Evolutionary conservation across 1,139 yeast species (phyloP).

Genomic region (Torulaspora globosa): DNA sequence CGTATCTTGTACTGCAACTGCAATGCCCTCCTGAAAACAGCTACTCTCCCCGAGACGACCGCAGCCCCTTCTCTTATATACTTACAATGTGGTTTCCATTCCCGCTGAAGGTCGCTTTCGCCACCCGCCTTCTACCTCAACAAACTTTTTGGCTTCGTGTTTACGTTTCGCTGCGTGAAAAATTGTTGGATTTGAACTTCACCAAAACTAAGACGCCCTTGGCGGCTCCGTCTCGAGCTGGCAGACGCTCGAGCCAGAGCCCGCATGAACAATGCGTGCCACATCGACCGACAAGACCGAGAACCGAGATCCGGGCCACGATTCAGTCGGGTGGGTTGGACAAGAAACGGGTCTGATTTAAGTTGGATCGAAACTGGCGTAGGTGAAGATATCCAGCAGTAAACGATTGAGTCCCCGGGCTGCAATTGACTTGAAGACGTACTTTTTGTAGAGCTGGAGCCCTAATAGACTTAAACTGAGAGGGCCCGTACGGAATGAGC

Average conservation of each 20-base stretch:
- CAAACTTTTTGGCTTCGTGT: conserved; percentile 9
- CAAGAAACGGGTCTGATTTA: too few relatives aligned
- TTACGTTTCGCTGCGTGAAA: conserved; percentile 3
- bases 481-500: background rate
- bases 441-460: background rate
- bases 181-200: conserved; percentile 8
- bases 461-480: background rate
- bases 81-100: background rate
- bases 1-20: background rate
- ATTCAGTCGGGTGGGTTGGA: too few relatives aligned
- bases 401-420: too few relatives aligned
- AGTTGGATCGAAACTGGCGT: too few relatives aligned
- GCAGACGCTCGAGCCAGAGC: background rate
- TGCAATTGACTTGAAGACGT: background rate
- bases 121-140: background rate
- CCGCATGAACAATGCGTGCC: background rate
- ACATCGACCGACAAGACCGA: background rate
- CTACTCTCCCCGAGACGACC: too few relatives aligned
- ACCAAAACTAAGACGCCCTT: too few relatives aligned
- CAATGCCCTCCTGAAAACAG: background rate
- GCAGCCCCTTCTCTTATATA: background rate
- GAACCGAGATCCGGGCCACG: background rate
- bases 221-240: too few relatives aligned
- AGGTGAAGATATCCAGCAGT: too few relatives aligned
- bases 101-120: conserved; percentile 2